Evolutionary conservation across 768 basidiomycete genomes (phyloP).

Genomic region (Mycena metata): DNA sequence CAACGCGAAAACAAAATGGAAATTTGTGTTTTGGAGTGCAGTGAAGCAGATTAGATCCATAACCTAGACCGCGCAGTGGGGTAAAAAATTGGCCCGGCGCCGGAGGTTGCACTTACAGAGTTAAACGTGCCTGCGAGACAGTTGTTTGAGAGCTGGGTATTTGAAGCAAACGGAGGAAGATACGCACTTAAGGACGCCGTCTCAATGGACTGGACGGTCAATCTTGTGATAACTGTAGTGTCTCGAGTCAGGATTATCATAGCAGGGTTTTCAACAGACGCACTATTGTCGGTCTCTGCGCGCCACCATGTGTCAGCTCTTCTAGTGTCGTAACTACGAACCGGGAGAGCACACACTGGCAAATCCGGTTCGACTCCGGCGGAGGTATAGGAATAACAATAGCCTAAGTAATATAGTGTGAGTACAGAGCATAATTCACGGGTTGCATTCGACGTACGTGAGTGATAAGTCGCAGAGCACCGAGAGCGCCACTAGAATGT

Average conservation of each 20-base stretch:
- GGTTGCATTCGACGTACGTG: background rate
- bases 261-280: background rate
- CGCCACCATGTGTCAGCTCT: background rate
- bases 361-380: conserved; percentile 17
- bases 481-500: conserved; percentile 7
- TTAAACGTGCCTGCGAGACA: background rate
- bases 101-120: background rate
- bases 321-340: background rate
- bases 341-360: background rate
- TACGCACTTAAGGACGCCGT: conserved; percentile 13
- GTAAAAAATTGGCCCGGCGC: background rate
- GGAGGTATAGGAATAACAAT: conserved; percentile 14
- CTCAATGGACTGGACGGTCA: conserved; percentile 10
- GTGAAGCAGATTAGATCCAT: conserved; percentile 19
- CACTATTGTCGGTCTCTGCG: conserved; percentile 8
- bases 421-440: background rate
- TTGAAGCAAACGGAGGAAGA: background rate
- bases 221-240: background rate
- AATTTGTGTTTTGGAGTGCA: conserved; percentile 13
- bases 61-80: background rate
- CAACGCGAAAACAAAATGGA: conserved; percentile 16
- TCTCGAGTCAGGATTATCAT: background rate
- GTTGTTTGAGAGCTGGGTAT: background rate
- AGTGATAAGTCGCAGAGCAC: conserved; percentile 13
- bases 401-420: background rate